Conservation (phyloP, 306 rosid genomes). For the Amphicarpaea edgeworthii region DNA sequence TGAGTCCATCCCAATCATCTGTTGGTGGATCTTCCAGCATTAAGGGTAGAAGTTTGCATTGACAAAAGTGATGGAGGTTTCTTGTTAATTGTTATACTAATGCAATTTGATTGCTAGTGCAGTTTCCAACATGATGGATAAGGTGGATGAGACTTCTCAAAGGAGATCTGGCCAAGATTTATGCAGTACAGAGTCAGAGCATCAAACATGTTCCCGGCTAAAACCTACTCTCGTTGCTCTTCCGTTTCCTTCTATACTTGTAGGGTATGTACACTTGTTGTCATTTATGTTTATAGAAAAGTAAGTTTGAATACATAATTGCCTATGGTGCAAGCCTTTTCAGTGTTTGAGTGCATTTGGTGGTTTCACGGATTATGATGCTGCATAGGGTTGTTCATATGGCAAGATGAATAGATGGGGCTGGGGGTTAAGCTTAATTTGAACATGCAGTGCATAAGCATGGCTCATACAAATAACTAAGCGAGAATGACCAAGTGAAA, state of each 20-base stretch:
- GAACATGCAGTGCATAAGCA: neutral
- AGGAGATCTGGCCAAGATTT: conserved; percentile 86
- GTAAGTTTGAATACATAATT: conserved; percentile 26
- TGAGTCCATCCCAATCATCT: conserved; percentile 92
- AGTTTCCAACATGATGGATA: conserved; percentile 71
- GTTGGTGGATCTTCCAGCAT: conserved; percentile 80
- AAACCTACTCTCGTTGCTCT: conserved; percentile 82
- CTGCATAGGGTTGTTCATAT: neutral
- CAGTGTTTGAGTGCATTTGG: conserved; percentile 10
- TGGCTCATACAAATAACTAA: neutral
- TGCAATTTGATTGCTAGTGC: conserved; percentile 44
- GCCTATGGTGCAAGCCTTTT: neutral
- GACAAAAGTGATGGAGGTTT: conserved; percentile 28
- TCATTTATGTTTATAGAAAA: conserved; percentile 18
- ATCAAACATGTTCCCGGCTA: conserved; percentile 65
- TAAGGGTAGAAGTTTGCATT: conserved; percentile 64
- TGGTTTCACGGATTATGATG: conserved; percentile 1
- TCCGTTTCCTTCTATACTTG: conserved; percentile 94
- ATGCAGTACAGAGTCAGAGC: conserved; percentile 78
- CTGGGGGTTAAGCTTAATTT: conserved; percentile 7
- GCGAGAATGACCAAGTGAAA: neutral
- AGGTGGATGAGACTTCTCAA: conserved; percentile 81
- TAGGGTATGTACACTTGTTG: conserved; percentile 69
- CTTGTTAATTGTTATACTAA: conserved; percentile 35
- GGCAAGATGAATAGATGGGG: conserved; percentile 18